A percentile compares a stretch with the other conserved stretches of the same genome.
phyloP scores from a whole-genome alignment of 169 alveolate genomes.

The Cryptosporidium parvum region DNA sequence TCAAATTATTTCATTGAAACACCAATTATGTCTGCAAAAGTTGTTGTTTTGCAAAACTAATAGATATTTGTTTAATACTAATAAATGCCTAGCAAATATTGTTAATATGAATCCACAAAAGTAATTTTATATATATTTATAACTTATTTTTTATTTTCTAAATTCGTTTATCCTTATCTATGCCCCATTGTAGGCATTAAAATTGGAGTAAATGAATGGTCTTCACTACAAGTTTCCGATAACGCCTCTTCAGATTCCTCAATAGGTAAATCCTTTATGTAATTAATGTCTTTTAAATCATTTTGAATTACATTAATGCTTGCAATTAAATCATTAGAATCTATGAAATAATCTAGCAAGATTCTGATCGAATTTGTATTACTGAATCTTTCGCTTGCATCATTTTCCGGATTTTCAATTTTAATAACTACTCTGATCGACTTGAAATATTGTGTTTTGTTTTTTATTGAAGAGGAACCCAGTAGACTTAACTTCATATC shows the following conservation, averaged over 20 bases:
- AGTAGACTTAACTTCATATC: conserved; percentile 19
- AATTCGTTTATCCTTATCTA: conserved; percentile 9
- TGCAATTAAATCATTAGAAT: conserved; percentile 6
- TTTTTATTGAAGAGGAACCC: conserved; percentile 55
- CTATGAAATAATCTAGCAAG: conserved; percentile 26
- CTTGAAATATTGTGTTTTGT: conserved; percentile 39
- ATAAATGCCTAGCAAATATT: neutral
- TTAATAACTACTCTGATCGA: conserved; percentile 63
- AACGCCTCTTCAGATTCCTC: conserved; percentile 28
- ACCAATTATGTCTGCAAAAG: conserved; percentile 60
- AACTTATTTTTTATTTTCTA: neutral
- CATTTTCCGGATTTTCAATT: conserved; percentile 49
- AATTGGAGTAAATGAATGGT: conserved; percentile 35
- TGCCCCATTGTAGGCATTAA: conserved; percentile 75
- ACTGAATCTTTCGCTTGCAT: neutral
- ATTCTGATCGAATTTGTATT: conserved; percentile 11
- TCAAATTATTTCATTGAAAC: conserved; percentile 16
- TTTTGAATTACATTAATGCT: neutral
- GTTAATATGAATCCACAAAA: neutral
- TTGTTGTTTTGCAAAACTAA: conserved; percentile 37
- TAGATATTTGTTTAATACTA: too few species aligned
- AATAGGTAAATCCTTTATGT: neutral
- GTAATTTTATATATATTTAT: neutral
- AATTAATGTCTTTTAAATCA: neutral
- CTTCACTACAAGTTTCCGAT: conserved; percentile 37